Conservation (phyloP, 176 grass and related monocot species). For the Panicum miliaceum region DNA sequence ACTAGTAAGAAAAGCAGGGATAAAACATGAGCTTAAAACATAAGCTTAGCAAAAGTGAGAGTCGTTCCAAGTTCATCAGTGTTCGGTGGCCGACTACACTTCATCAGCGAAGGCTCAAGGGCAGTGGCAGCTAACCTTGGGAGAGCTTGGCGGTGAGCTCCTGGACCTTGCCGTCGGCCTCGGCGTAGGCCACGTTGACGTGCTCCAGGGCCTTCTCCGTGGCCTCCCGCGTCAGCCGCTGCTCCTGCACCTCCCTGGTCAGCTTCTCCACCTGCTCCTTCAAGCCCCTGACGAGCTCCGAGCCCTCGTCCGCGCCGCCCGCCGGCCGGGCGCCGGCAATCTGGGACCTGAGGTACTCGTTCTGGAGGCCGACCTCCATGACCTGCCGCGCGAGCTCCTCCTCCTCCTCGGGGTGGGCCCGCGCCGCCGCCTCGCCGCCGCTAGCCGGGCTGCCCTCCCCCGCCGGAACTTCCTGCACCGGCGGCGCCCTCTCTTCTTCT, state of each 20-base stretch:
- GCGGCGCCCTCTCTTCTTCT: background rate
- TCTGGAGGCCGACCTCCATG: slow-evolving; percentile 67
- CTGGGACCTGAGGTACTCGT: slow-evolving; percentile 68
- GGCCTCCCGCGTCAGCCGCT: slow-evolving; percentile 80
- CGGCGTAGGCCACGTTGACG: slow-evolving; percentile 69
- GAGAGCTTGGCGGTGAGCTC: slow-evolving; percentile 72
- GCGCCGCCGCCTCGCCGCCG: slow-evolving; percentile 33
- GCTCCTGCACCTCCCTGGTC: slow-evolving; percentile 63
- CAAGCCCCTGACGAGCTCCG: slow-evolving; percentile 54
- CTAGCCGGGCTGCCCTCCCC: background rate
- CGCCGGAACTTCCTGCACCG: background rate
- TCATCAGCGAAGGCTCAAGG: background rate
- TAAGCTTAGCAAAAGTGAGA: background rate
- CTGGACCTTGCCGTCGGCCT: slow-evolving; percentile 87
- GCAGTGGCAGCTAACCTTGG: slow-evolving; percentile 66
- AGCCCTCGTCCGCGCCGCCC: background rate
- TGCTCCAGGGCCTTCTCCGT: slow-evolving; percentile 76
- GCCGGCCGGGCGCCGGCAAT: slow-evolving; percentile 33
- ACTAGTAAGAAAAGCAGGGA: background rate
- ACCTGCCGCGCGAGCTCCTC: slow-evolving; percentile 55
- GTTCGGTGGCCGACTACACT: background rate
- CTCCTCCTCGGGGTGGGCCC: slow-evolving; percentile 32
- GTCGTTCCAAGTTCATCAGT: background rate
- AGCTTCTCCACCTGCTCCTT: slow-evolving; percentile 71
- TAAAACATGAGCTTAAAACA: background rate